Evolutionary conservation across 306 rosid genomes (phyloP).

Genomic region (Carpinus fangiana): DNA sequence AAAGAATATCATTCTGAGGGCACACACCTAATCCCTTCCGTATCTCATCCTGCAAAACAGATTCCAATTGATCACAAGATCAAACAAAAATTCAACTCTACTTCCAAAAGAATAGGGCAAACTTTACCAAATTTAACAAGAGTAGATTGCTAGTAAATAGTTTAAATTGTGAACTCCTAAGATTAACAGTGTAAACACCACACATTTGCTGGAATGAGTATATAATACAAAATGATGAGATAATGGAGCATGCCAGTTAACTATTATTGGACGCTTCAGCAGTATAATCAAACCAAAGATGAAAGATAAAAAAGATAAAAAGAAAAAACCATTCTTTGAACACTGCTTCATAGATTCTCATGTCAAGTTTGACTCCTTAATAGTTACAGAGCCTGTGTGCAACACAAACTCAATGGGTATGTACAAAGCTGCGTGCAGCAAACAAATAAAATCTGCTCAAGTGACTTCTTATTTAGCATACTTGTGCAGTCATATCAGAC

Average conservation of each 20-base stretch:
- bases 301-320: background rate
- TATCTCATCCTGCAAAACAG: constrained; percentile 79
- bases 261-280: background rate
- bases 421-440: background rate
- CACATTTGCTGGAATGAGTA: background rate
- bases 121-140: background rate
- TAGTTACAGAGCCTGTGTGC: background rate
- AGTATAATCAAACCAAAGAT: background rate
- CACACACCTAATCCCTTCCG: constrained; percentile 94
- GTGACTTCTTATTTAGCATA: background rate
- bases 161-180: background rate
- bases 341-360: background rate
- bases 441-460: background rate
- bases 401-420: background rate
- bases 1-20: constrained; percentile 93
- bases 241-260: background rate
- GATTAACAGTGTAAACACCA: background rate
- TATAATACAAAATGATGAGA: background rate
- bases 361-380: background rate
- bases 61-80: constrained; percentile 23
- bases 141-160: background rate
- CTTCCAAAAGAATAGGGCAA: constrained; percentile 1
- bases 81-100: constrained; percentile 15
- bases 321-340: background rate
- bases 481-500: background rate